Conservation (phyloP, 177 flowering plant species). For the Tripterygium wilfordii region DNA sequence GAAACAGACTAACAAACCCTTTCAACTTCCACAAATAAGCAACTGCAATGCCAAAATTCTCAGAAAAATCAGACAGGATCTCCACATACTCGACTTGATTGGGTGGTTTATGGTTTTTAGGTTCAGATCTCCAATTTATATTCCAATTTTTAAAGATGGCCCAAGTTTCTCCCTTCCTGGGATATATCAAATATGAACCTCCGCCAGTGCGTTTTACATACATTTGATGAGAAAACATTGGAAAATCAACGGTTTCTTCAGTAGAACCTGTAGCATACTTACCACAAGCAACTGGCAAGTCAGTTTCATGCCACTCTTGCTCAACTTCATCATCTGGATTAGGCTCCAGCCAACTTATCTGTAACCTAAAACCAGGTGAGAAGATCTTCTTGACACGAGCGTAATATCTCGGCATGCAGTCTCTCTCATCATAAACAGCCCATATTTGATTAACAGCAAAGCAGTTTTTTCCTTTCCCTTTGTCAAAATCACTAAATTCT, state of each 20-base stretch:
- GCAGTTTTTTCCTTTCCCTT: slow-evolving; percentile 18
- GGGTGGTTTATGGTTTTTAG: slow-evolving; percentile 22
- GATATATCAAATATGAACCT: slow-evolving; percentile 33
- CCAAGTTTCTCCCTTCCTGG: slow-evolving; percentile 58
- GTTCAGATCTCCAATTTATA: slow-evolving; percentile 40
- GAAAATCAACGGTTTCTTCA: slow-evolving; percentile 11
- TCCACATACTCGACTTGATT: slow-evolving; percentile 46
- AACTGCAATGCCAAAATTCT: slow-evolving; percentile 30
- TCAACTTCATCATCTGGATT: slow-evolving; percentile 24
- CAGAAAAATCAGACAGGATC: slow-evolving; percentile 32
- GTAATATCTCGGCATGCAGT: slow-evolving; percentile 67
- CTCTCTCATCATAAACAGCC: slow-evolving; percentile 54
- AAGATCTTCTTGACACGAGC: slow-evolving; percentile 37
- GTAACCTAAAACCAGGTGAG: slow-evolving; percentile 36
- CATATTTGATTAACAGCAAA: slow-evolving; percentile 45
- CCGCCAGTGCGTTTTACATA: slow-evolving; percentile 9
- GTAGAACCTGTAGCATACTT: slow-evolving; percentile 17
- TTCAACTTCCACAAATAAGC: slow-evolving; percentile 33
- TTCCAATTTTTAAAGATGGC: slow-evolving; percentile 56
- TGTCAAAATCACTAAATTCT: slow-evolving; percentile 39
- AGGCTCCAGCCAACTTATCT: slow-evolving; percentile 55
- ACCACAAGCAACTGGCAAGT: slow-evolving; percentile 48
- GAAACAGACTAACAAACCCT: slow-evolving; percentile 47
- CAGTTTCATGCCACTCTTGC: slow-evolving; percentile 28
- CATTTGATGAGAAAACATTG: slow-evolving; percentile 47